phyloP scores from a whole-genome alignment of 2,329 filamentous ascomycete species.

The Coleophoma eucalyptorum region DNA sequence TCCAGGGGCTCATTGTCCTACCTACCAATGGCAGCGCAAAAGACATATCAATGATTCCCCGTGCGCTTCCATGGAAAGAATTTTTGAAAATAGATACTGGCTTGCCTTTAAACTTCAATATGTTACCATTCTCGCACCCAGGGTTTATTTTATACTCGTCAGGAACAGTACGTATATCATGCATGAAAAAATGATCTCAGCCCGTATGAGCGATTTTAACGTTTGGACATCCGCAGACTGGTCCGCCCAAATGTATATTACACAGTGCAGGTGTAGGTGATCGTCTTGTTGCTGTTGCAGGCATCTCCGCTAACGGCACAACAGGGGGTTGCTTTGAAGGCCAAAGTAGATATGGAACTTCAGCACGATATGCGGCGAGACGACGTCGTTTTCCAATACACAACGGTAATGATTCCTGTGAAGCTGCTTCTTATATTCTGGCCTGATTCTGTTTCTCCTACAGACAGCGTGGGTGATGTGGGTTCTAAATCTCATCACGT shows the following conservation, averaged over 20 bases:
- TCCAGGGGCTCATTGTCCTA: not conserved
- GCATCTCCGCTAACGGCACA: no score
- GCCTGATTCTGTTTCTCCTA: no score
- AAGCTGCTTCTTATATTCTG: no score
- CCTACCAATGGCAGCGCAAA: not conserved
- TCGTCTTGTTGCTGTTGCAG: no score
- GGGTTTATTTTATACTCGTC: conserved; percentile 72
- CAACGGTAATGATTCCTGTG: conserved; percentile 66
- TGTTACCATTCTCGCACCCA: conserved; percentile 57
- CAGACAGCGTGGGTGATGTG: conserved; percentile 89
- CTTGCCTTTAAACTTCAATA: not conserved
- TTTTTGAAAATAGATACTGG: not conserved
- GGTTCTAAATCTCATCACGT: conserved; percentile 47
- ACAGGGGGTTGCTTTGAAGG: conserved; percentile 55
- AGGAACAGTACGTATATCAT: conserved; percentile 33
- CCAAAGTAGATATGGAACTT: conserved; percentile 55
- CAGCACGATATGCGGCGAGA: conserved; percentile 42
- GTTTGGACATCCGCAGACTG: conserved; percentile 42
- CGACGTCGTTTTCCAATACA: conserved; percentile 51
- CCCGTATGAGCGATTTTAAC: no score
- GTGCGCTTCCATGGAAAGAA: not conserved
- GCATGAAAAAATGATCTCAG: not conserved
- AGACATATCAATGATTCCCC: not conserved
- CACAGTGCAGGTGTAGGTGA: conserved; percentile 59
- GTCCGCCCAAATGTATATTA: conserved; percentile 81